Evolutionary conservation across 169 alveolate genomes (phyloP).

Genomic region (Cryptosporidium andersoni): DNA sequence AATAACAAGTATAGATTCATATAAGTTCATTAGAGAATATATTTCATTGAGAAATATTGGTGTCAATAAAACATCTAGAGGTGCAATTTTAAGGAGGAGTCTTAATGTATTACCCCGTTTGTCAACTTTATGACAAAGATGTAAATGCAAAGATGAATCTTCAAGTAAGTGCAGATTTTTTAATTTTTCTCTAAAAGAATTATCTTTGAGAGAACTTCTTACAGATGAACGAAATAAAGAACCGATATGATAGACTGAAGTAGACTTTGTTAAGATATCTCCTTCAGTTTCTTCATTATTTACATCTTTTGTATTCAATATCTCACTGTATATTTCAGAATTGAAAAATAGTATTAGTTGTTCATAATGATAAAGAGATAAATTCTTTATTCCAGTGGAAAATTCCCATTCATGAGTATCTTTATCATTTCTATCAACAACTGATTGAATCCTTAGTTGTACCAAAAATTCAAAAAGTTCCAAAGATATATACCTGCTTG

Average conservation of each 20-base stretch:
- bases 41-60: constrained; percentile 43
- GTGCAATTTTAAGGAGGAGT: constrained; percentile 37
- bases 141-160: constrained; percentile 26
- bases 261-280: constrained; percentile 1
- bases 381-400: constrained; percentile 33
- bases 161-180: neutral
- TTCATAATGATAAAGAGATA: constrained; percentile 24
- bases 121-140: constrained; percentile 41
- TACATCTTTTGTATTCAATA: neutral
- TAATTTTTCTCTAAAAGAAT: no score
- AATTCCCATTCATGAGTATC: constrained; percentile 66
- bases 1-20: constrained; percentile 39
- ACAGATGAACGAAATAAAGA: constrained; percentile 12
- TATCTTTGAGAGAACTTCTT: neutral
- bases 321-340: neutral
- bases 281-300: neutral
- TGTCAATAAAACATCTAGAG: constrained; percentile 36
- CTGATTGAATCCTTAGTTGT: constrained; percentile 54
- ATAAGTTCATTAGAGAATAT: constrained; percentile 27
- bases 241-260: constrained; percentile 33
- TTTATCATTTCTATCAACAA: constrained; percentile 63
- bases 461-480: constrained; percentile 30
- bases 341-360: constrained; percentile 26
- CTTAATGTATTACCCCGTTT: constrained; percentile 51
- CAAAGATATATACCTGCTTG: constrained; percentile 7